phyloP scores from a whole-genome alignment of 2,329 filamentous ascomycete genomes.

The Tolypocladium amazonense region DNA sequence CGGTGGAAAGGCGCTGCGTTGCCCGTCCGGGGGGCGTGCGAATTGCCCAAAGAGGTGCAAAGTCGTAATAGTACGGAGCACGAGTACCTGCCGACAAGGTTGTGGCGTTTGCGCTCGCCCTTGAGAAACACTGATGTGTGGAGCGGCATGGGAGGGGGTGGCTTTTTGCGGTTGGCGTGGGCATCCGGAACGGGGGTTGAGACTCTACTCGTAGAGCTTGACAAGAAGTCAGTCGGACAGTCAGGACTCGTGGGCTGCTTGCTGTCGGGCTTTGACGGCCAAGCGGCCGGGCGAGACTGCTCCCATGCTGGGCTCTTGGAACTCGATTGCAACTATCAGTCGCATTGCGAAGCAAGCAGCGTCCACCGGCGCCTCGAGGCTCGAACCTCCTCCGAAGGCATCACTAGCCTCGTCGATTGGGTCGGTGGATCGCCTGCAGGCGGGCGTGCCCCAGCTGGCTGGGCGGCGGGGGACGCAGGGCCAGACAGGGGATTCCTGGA shows the following conservation, averaged over 20 bases:
- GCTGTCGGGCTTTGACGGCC: background rate
- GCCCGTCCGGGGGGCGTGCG: slow-evolving; percentile 2
- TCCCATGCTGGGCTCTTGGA: background rate
- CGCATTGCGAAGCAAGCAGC: background rate
- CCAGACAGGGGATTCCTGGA: background rate
- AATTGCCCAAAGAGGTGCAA: background rate
- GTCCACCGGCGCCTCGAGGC: background rate
- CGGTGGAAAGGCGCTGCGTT: slow-evolving; percentile 13
- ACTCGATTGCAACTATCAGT: background rate
- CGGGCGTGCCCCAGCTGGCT: background rate
- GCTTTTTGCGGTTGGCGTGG: background rate
- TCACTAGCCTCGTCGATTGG: background rate
- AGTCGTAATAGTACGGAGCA: background rate
- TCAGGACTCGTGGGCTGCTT: background rate
- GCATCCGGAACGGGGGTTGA: background rate
- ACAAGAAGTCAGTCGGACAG: background rate
- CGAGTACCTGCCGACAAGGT: background rate
- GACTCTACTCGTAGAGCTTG: background rate
- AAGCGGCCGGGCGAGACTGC: background rate
- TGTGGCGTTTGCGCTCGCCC: slow-evolving; percentile 5
- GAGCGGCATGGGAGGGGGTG: background rate
- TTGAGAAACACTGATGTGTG: slow-evolving; percentile 2
- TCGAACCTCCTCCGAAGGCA: background rate
- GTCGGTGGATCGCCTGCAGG: background rate
- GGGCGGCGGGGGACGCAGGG: background rate